Evolutionary conservation across 495 filamentous ascomycete genomes (phyloP), one percentile per base, ranked within the genome.

Genomic region (Neurospora discreta): DNA sequence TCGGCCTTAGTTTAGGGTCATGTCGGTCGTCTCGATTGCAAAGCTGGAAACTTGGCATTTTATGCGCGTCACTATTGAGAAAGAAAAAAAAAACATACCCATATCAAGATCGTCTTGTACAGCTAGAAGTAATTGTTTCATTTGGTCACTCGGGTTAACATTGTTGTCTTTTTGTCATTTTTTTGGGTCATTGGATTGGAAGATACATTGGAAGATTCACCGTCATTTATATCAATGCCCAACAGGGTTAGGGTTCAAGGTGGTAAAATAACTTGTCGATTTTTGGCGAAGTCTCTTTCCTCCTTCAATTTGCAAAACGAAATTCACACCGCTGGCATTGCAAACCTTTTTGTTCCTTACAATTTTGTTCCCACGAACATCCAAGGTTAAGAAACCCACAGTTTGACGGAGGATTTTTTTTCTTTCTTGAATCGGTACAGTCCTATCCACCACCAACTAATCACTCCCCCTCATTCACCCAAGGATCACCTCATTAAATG

Each of bases 181-280:
- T 11, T 26, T 58, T 26, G 23, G 20, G 0, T n/a, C n/a, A n/a
- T n/a, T n/a, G n/a, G n/a, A n/a, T n/a, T n/a, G n/a, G n/a, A n/a
- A n/a, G n/a, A n/a, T n/a, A n/a, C 2, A 1, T 13, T 1, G 26
- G 52, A 33, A 65, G 52, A 33, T 7, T 7, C 1, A 40, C 33
- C 13, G 20, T 13, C 6, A 58, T 11, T 0, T 39, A 23, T 9
- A 39, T 36, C 42, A 68, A 10, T 5, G 3, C 15, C 30, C 1
- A 7, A 7, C 0, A 73, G 71, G 71, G 71, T 73, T 73, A 70
- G 71, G 71, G 71, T 73, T 70, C 7, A 11, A 18, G 1, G 3
- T 39, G 40, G 38, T 8, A 8, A 13, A 18, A 18, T 5, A 69
- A 71, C 60, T 71, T 69, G 68, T 8, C 30, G 18, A 39, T 58